Conservation (phyloP, 2,329 filamentous ascomycete genomes). For the Colletotrichum siamense region DNA sequence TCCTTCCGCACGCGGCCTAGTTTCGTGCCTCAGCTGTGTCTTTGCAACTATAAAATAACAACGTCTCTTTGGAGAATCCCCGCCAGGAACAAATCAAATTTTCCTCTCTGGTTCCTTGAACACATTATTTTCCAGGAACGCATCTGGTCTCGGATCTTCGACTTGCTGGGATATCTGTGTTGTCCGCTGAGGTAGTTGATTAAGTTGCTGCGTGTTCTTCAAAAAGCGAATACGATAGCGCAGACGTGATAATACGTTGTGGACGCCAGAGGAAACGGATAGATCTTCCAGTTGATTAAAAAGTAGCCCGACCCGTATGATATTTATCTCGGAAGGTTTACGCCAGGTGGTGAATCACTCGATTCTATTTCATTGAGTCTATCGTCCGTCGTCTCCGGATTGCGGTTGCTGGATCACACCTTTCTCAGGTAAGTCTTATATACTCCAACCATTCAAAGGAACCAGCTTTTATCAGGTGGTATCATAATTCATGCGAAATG, state of each 20-base stretch:
- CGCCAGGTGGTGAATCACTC: not conserved
- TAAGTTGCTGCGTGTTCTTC: not conserved
- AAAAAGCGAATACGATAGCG: not conserved
- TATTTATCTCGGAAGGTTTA: not conserved
- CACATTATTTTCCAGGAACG: too few species aligned
- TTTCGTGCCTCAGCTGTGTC: fast-evolving
- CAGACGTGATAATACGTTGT: not conserved
- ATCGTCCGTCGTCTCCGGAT: fast-evolving
- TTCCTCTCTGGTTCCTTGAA: too few species aligned
- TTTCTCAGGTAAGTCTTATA: not conserved
- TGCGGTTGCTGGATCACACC: not conserved
- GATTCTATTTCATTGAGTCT: not conserved
- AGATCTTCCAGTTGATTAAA: not conserved
- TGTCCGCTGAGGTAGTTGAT: not conserved
- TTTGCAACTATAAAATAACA: not conserved
- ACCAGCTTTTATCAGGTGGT: not conserved
- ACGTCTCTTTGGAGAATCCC: not conserved
- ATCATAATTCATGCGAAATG: not conserved
- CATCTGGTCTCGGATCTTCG: not conserved
- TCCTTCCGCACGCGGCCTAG: not conserved
- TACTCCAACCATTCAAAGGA: not conserved
- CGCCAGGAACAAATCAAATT: too few species aligned
- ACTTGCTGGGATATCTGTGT: fast-evolving
- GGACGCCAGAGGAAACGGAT: not conserved
- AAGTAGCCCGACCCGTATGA: fast-evolving